Percentiles rank a stretch among this genome's conserved stretches.
Evolutionary conservation across 116 monocot genomes (phyloP).

Genomic region (Dioscorea cayenensis): DNA sequence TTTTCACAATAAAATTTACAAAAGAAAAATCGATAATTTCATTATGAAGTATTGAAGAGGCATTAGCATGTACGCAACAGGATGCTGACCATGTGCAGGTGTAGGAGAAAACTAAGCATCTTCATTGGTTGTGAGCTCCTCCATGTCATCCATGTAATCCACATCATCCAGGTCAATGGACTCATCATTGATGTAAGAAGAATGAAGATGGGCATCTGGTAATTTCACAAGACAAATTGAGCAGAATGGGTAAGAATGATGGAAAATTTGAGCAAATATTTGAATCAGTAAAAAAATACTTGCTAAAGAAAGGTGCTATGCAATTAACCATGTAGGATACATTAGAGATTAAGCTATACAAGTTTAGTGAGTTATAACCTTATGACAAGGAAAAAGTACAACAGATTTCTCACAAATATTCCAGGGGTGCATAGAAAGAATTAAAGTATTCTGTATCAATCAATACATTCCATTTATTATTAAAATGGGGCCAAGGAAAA

Average conservation of each 20-base stretch:
- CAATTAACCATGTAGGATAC: too few relatives aligned
- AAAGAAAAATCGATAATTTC: background rate
- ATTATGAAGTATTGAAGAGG: background rate
- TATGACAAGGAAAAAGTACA: too few relatives aligned
- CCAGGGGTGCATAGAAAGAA: too few relatives aligned
- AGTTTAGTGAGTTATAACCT: too few relatives aligned
- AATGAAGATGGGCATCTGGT: constrained; percentile 4
- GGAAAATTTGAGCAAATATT: too few relatives aligned
- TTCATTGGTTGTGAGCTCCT: constrained; percentile 12
- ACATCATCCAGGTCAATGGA: constrained; percentile 22
- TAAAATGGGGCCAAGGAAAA: too few relatives aligned
- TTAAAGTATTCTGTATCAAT: too few relatives aligned
- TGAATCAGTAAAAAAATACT: too few relatives aligned
- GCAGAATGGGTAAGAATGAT: background rate
- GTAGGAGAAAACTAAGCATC: background rate
- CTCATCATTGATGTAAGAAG: constrained; percentile 5
- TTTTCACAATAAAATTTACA: background rate
- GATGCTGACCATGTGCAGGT: background rate
- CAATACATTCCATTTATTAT: too few relatives aligned
- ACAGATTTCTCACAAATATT: too few relatives aligned
- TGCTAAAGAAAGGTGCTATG: too few relatives aligned
- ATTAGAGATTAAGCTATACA: too few relatives aligned
- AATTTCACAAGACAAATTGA: background rate
- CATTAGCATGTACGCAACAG: background rate
- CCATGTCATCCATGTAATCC: constrained; percentile 31